phyloP scores from a whole-genome alignment of 1,139 yeast genomes.

The Magnusiomyces sp. region DNA sequence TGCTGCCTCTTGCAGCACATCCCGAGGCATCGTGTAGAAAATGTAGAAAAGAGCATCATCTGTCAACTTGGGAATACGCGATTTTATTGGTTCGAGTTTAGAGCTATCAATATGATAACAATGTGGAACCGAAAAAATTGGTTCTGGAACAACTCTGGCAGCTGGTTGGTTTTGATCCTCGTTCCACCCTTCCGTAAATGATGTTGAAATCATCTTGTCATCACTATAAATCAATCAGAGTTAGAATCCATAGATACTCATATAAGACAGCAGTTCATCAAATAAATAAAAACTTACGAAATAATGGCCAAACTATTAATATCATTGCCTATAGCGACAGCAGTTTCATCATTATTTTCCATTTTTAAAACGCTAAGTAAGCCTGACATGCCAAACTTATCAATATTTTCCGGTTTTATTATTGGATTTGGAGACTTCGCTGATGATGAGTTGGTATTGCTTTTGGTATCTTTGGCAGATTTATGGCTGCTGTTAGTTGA shows the following conservation, averaged over 20 bases:
- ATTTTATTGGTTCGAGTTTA: no score
- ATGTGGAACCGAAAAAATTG: slow-evolving; percentile 54
- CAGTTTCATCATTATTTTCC: slow-evolving; percentile 58
- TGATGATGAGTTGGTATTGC: no score
- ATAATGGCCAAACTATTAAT: no score
- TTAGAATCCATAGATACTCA: no score
- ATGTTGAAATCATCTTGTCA: slow-evolving; percentile 47
- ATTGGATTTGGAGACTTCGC: slow-evolving; percentile 18
- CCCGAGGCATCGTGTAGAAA: slow-evolving; percentile 90
- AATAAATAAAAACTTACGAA: neutral
- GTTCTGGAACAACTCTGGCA: slow-evolving; percentile 38
- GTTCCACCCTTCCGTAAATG: slow-evolving; percentile 90
- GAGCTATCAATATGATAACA: slow-evolving; percentile 41
- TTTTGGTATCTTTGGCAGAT: neutral
- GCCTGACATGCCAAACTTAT: slow-evolving; percentile 63
- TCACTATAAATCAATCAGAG: slow-evolving; percentile 16
- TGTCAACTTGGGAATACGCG: slow-evolving; percentile 51
- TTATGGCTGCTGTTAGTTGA: neutral
- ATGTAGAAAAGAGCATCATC: slow-evolving; percentile 92
- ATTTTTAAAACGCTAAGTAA: slow-evolving; percentile 57
- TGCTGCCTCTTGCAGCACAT: slow-evolving; percentile 86
- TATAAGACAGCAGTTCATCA: no score
- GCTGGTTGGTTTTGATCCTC: slow-evolving; percentile 49
- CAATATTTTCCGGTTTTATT: slow-evolving; percentile 20
- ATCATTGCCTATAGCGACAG: slow-evolving; percentile 80